Evolutionary conservation across 1,284 basidiomycete species (phyloP), one percentile per base, ranked within the genome.

Genomic region (Quambalaria eucalypti): DNA sequence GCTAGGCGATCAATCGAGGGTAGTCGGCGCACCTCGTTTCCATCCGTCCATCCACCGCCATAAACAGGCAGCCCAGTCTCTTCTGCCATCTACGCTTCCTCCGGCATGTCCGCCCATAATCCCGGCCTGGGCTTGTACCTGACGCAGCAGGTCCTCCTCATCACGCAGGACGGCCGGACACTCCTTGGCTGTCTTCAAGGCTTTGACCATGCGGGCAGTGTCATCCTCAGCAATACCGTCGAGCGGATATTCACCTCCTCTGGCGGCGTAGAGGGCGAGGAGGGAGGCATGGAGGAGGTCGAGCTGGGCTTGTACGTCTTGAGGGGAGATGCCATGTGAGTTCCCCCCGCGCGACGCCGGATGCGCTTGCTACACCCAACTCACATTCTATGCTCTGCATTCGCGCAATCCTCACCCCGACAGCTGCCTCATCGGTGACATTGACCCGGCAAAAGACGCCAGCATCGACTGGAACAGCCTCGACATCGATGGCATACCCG

Each of bases 291-390:
- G 29, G 90, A 97, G 77, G 90, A 96, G 80, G 85, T 93, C 10
- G 87, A 90, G 0, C 80, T 98, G n/a, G 93, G 93, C 1, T 80
- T 98, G 48, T 98, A 98, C 77, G 84, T 99, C 64, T 87, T 98
- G 69, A 89, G 96, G 72, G 93, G 93, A 1, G 93, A 98, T 74
- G 92, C 93, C 81, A 91, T 95, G 93, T 96, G 60, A 70, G 81
- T 78, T 55, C 40, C 8, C n/a, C 36, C 10, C 2, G 7, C 23
- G 12, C 10, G 8, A 8, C 21, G n/a, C 16, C 21, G 26, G 25
- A 36, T 51, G n/a, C 53, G 12, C 42, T 33, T 28, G 38, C 29
- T 26, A 14, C 29, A 14, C 19, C 16, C 6, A 31, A 29, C 36
- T 44, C 46, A 14, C 12, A 31, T 46, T n/a, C 36, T n/a, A 14